Evolutionary conservation across 192 early-diverging fungal genomes (phyloP).

Genomic region (Podila clonocystis): DNA sequence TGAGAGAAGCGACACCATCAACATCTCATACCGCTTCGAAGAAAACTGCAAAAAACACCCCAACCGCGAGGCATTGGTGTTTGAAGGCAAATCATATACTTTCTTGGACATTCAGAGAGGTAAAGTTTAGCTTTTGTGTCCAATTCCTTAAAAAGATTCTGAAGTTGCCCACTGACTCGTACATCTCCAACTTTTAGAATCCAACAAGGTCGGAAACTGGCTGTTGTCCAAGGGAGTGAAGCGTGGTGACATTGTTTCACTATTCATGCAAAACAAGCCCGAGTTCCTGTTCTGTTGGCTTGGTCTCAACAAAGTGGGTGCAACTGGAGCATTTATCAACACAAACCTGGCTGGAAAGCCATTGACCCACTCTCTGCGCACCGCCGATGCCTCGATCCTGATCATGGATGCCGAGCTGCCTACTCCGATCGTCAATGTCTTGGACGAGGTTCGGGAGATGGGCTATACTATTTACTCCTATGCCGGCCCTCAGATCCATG

Average conservation of each 20-base stretch:
- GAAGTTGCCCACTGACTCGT: neutral
- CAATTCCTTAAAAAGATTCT: neutral
- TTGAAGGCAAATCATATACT: constrained; percentile 60
- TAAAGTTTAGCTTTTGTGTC: constrained; percentile 9
- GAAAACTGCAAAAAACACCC: constrained; percentile 53
- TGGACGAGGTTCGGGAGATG: constrained; percentile 24
- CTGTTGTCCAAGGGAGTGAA: constrained; percentile 44
- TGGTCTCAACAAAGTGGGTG: constrained; percentile 71
- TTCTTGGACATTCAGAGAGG: constrained; percentile 58
- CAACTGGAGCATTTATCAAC: constrained; percentile 69
- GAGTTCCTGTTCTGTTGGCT: constrained; percentile 67
- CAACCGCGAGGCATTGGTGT: constrained; percentile 54
- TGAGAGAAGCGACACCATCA: constrained; percentile 53
- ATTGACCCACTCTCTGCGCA: constrained; percentile 53
- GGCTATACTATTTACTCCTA: constrained; percentile 36
- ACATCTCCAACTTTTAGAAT: constrained; percentile 9
- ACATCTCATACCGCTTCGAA: constrained; percentile 59
- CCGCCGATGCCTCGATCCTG: constrained; percentile 44
- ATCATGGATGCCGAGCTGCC: constrained; percentile 50
- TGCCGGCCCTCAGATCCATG: constrained; percentile 30
- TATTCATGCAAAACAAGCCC: constrained; percentile 70
- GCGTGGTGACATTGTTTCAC: constrained; percentile 62
- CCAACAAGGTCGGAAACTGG: constrained; percentile 47
- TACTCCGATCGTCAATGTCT: constrained; percentile 20
- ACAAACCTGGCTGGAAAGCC: constrained; percentile 61